Conservation (phyloP, 441 rosid genomes). For the Pelargonium cotyledonis region DNA sequence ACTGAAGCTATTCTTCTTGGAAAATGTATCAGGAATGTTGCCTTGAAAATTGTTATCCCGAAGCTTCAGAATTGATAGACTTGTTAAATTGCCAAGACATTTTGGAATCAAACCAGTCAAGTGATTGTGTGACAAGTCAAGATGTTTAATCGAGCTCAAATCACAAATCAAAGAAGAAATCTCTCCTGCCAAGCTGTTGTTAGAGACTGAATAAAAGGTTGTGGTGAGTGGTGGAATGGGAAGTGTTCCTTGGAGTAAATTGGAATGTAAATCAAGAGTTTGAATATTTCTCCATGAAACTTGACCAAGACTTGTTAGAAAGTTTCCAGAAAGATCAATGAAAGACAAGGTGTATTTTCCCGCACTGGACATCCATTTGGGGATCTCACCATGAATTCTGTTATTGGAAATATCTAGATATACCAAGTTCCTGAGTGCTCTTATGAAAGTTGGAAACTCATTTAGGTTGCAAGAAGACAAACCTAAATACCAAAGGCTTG, state of each 20-base stretch:
- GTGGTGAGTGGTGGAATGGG: background rate
- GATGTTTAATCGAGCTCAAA: background rate
- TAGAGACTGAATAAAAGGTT: background rate
- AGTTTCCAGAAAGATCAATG: background rate
- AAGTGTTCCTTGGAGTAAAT: background rate
- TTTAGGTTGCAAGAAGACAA: slow-evolving; percentile 25
- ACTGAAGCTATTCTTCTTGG: background rate
- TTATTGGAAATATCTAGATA: slow-evolving; percentile 19
- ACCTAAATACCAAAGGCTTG: slow-evolving; percentile 6
- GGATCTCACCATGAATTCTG: background rate
- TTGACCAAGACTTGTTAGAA: background rate
- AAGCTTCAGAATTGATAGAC: background rate
- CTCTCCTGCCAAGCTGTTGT: background rate
- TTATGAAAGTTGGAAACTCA: slow-evolving; percentile 23
- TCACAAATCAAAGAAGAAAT: background rate
- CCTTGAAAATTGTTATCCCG: background rate
- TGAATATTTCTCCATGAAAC: background rate
- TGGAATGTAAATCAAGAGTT: background rate
- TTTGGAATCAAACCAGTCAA: background rate
- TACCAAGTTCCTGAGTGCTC: slow-evolving; percentile 5
- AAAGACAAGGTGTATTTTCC: background rate
- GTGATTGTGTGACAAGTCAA: background rate
- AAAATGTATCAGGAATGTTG: background rate
- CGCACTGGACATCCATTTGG: background rate
- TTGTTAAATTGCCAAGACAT: background rate